A percentile compares a stretch with the other conserved stretches of the same genome.
These are phyloP conservation scores for Steccherinum ochraceum DNA, from an alignment of 768 basidiomycete species.

Conservation along the genomic window DNA sequence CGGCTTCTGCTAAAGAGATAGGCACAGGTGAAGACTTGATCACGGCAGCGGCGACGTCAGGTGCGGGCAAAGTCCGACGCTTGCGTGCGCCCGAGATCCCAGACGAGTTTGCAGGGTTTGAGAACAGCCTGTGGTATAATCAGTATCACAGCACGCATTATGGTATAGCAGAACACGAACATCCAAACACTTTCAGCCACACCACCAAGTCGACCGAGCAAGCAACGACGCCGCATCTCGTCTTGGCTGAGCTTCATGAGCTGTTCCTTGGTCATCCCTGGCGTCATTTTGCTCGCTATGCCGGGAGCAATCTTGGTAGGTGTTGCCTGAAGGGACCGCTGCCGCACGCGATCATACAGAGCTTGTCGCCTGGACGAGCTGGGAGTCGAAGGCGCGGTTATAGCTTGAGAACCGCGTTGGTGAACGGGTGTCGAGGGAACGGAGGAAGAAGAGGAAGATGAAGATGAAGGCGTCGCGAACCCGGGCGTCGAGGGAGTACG, in stretches of 20 bases:
- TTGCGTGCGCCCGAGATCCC: constrained; percentile 56
- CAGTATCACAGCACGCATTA: not conserved
- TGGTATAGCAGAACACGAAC: constrained; percentile 28
- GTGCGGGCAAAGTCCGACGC: constrained; percentile 60
- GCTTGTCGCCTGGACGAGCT: constrained; percentile 72
- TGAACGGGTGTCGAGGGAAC: constrained; percentile 63
- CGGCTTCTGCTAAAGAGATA: constrained; percentile 70
- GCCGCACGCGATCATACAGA: constrained; percentile 74
- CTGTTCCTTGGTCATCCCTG: constrained; percentile 56
- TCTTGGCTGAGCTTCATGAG: constrained; percentile 70
- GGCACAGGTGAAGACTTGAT: constrained; percentile 80
- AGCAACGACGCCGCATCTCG: constrained; percentile 67
- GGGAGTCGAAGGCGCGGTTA: constrained; percentile 61
- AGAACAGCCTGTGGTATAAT: constrained; percentile 60
- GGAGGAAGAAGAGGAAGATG: constrained; percentile 32
- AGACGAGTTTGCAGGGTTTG: constrained; percentile 47
- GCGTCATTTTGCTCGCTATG: constrained; percentile 31
- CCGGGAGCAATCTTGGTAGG: constrained; percentile 48
- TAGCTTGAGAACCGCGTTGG: constrained; percentile 47
- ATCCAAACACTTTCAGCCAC: constrained; percentile 90
- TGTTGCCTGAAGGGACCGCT: constrained; percentile 59
- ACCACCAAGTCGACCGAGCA: constrained; percentile 70
- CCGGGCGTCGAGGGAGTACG: constrained; percentile 12
- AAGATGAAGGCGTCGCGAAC: constrained; percentile 24
- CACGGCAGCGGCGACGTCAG: constrained; percentile 62